Conservation (phyloP, 148 eudicot genomes). For the Cornus kousa region DNA sequence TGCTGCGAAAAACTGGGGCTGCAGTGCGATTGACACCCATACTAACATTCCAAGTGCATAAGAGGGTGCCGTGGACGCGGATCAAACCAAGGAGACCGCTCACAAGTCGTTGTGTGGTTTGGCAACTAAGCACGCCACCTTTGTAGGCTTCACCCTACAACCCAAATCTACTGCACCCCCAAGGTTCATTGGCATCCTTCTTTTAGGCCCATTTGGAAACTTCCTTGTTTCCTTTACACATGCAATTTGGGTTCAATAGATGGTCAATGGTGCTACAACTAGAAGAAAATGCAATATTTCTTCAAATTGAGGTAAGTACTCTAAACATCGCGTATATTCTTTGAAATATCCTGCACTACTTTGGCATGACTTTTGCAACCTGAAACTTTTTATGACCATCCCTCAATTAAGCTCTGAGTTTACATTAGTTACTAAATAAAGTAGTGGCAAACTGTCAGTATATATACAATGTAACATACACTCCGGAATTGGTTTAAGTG, state of each 20-base stretch:
- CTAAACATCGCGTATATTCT: too few species aligned
- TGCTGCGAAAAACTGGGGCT: constrained; percentile 15
- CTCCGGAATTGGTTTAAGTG: too few species aligned
- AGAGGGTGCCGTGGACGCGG: neutral
- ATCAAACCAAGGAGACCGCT: constrained; percentile 3
- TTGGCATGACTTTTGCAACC: too few species aligned
- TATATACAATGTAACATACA: too few species aligned
- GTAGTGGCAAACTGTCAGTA: too few species aligned
- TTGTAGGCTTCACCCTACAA: neutral
- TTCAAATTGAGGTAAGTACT: neutral
- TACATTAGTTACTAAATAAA: too few species aligned
- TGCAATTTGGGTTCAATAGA: neutral
- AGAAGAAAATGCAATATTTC: too few species aligned
- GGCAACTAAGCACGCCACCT: constrained; percentile 3
- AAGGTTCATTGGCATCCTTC: neutral
- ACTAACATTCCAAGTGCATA: constrained; percentile 1
- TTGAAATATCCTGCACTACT: too few species aligned
- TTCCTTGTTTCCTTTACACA: neutral
- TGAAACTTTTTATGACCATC: too few species aligned
- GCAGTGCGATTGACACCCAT: constrained; percentile 1
- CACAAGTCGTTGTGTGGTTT: too few species aligned
- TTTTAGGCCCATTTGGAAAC: neutral
- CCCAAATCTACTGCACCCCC: neutral
- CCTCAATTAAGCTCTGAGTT: too few species aligned
- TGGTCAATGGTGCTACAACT: neutral